phyloP scores from a whole-genome alignment of 2,329 filamentous ascomycete genomes.

The Myriosclerotinia scirpicola region DNA sequence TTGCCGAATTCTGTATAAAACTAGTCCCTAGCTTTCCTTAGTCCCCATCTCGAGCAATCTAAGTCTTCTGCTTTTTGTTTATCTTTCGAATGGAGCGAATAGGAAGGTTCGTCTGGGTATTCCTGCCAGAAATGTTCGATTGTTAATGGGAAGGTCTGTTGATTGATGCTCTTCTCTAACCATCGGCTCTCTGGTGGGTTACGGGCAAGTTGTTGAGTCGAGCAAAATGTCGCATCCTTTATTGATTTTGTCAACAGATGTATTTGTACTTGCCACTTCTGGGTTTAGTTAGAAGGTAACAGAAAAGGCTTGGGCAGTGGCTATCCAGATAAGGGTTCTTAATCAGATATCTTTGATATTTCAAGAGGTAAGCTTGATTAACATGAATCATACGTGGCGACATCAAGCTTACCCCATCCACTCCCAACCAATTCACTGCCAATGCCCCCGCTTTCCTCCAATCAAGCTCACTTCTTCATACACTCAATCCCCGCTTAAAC shows the following conservation, averaged over 20 bases:
- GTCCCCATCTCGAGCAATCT: neutral
- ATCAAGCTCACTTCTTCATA: neutral
- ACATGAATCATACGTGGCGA: neutral
- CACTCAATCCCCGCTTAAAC: neutral
- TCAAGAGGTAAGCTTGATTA: neutral
- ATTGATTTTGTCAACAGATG: neutral
- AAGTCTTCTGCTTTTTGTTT: neutral
- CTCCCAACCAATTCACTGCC: neutral
- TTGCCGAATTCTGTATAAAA: no score
- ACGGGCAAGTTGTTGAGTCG: neutral
- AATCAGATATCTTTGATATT: neutral
- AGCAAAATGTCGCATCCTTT: no score
- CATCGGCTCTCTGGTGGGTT: neutral
- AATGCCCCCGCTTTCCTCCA: neutral
- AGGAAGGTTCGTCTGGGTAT: neutral
- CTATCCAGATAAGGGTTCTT: neutral
- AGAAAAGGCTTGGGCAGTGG: neutral
- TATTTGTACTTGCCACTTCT: neutral
- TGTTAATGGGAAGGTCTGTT: no score
- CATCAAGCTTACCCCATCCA: neutral
- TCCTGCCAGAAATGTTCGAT: neutral
- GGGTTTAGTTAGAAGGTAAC: neutral
- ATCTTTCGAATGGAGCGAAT: neutral
- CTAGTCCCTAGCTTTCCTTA: neutral
- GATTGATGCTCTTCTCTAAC: no score